A percentile compares a stretch with the other conserved stretches of the same genome.
Evolutionary conservation across 805 yeast species (phyloP).

Genomic region (Suhomyces canberraensis): DNA sequence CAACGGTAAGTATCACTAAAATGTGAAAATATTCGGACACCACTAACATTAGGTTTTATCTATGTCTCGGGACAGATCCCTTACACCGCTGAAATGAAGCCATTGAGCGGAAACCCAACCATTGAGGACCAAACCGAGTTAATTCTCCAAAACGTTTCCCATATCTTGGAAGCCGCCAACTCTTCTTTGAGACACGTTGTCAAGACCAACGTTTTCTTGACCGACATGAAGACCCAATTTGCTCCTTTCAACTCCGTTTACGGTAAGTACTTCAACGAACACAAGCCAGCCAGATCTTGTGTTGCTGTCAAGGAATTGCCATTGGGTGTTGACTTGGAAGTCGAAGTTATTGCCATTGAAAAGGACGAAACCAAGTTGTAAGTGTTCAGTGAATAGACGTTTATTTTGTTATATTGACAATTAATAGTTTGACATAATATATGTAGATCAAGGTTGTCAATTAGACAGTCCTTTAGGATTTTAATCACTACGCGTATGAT

Average conservation of each 20-base stretch:
- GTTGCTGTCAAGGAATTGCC: conserved; percentile 93
- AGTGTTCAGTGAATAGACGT: too few species aligned
- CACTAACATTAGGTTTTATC: conserved; percentile 55
- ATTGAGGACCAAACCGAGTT: conserved; percentile 78
- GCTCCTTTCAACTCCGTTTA: conserved; percentile 84
- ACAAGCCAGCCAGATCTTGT: conserved; percentile 96
- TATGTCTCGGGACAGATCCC: conserved; percentile 97
- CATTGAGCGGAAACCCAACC: conserved; percentile 62
- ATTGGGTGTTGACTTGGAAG: conserved; percentile 80
- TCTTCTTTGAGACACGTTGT: conserved; percentile 80
- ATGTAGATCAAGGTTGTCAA: too few species aligned
- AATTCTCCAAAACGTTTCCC: conserved; percentile 62
- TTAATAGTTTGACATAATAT: too few species aligned
- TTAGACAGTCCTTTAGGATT: too few species aligned
- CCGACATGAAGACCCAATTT: conserved; percentile 80
- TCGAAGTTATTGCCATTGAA: conserved; percentile 90
- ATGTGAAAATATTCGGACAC: neutral
- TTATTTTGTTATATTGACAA: too few species aligned
- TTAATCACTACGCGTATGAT: too few species aligned
- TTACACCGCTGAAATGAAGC: conserved; percentile 75
- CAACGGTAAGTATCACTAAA: conserved; percentile 40
- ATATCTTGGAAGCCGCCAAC: conserved; percentile 79
- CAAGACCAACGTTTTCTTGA: conserved; percentile 84
- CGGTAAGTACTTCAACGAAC: conserved; percentile 67
- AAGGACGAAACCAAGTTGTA: conserved; percentile 35